Conservation (phyloP, 768 basidiomycete species). For the Pisolithus tinctorius region DNA sequence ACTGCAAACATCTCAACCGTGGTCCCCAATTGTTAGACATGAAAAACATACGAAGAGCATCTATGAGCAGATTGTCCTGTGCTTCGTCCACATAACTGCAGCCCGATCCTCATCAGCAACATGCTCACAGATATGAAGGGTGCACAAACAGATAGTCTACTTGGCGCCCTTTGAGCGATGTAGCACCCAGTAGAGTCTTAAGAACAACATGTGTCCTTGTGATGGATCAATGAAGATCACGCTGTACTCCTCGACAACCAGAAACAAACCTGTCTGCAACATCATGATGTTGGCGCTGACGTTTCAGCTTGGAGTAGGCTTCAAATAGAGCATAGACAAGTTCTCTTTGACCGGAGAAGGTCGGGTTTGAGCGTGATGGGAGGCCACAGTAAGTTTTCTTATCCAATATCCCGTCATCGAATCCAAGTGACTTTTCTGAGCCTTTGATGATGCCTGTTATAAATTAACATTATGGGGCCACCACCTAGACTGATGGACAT, state of each 20-base stretch:
- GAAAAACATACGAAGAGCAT: conserved; percentile 42
- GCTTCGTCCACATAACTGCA: conserved; percentile 63
- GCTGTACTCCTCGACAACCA: neutral
- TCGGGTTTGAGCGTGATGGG: conserved; percentile 45
- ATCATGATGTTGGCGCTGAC: conserved; percentile 39
- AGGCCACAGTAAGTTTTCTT: conserved; percentile 38
- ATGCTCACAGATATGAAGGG: neutral
- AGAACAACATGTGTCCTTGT: conserved; percentile 48
- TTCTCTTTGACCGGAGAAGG: conserved; percentile 45
- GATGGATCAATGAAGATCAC: neutral
- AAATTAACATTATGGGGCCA: neutral
- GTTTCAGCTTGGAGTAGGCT: conserved; percentile 44
- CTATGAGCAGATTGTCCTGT: conserved; percentile 65
- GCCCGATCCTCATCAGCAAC: neutral
- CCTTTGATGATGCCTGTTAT: conserved; percentile 54
- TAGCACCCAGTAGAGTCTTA: conserved; percentile 22
- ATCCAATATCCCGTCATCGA: conserved; percentile 35
- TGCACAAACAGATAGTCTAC: conserved; percentile 50
- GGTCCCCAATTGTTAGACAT: neutral
- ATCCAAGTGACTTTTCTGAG: conserved; percentile 45
- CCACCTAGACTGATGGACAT: conserved; percentile 2
- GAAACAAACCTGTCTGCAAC: conserved; percentile 47
- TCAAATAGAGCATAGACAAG: conserved; percentile 49
- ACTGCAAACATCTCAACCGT: conserved; percentile 32
- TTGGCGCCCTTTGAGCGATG: conserved; percentile 31